Percentiles rank a stretch among this genome's conserved stretches.
Evolutionary conservation across 768 basidiomycete genomes (phyloP).

Genomic region (Mycena rebaudengoi): DNA sequence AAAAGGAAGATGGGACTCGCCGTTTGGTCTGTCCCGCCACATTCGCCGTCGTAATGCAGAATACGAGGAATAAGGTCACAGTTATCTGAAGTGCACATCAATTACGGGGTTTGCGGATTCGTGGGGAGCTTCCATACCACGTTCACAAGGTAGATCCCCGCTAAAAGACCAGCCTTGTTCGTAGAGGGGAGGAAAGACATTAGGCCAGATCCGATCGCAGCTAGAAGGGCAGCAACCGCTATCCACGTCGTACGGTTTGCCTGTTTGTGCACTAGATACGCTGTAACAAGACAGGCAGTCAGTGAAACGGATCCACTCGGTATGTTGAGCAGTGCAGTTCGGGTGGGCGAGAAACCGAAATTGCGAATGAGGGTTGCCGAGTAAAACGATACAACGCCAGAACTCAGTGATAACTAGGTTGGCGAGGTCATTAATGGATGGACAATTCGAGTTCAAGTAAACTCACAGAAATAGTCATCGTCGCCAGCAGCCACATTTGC

Average conservation of each 20-base stretch:
- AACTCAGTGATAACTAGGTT: neutral
- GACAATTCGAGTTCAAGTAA: no score
- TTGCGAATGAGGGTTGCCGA: slow-evolving; percentile 27
- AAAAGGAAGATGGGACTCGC: neutral
- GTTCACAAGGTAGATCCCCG: slow-evolving; percentile 25
- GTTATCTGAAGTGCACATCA: slow-evolving; percentile 9
- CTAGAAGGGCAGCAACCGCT: slow-evolving; percentile 15
- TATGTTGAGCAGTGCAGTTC: slow-evolving; percentile 24
- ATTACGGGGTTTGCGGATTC: neutral
- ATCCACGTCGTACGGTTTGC: slow-evolving; percentile 19
- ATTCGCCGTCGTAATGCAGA: slow-evolving; percentile 24
- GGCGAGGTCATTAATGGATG: neutral
- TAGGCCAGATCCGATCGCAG: slow-evolving; percentile 18
- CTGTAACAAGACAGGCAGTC: slow-evolving; percentile 20
- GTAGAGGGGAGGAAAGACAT: slow-evolving; percentile 26
- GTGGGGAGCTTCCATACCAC: slow-evolving; percentile 23
- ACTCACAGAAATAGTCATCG: slow-evolving; percentile 14
- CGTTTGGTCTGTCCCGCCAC: slow-evolving; percentile 28
- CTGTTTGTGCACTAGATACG: slow-evolving; percentile 21
- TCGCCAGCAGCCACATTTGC: slow-evolving; percentile 23
- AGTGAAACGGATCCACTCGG: slow-evolving; percentile 24
- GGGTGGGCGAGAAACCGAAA: slow-evolving; percentile 22
- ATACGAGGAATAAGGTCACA: slow-evolving; percentile 20
- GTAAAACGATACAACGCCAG: slow-evolving; percentile 25
- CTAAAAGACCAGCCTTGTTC: slow-evolving; percentile 18